Evolutionary conservation across 768 basidiomycete species (phyloP), one percentile per base, ranked within the genome.

Genomic region (Amanita pallidorosea): DNA sequence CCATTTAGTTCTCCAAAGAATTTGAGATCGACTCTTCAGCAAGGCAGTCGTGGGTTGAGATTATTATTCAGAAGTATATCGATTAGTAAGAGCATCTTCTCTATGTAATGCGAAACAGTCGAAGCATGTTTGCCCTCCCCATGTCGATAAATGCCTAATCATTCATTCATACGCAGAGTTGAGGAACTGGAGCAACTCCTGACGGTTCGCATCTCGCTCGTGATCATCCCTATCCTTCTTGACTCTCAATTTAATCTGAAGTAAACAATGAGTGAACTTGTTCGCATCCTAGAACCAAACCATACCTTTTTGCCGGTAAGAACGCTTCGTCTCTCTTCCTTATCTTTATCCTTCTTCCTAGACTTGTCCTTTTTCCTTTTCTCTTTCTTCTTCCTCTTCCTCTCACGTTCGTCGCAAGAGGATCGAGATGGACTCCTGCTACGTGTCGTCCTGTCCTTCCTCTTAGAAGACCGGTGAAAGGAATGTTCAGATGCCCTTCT

Each of bases 281-380:
- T 17, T 33, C 45, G 15, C 22, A 35, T 15, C 51, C 29, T 5
- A 34, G 13, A 31, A 20, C 15, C 27, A 18, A 15, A 40, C 51
- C 47, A 18, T 22, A 76, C 79, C 76, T 79, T 81, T 58, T 81
- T 81, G 0, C 80, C 80, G 3, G 80, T 83, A 53, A 82, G 56
- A 25, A 79, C 65, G 55, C 80, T 82, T 18, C 79, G 66, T 41
- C 71, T 65, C 51, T 77, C 77, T 13, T 74, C 73, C 52, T 67
- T 66, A 35, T 68, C 67, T 45, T 63, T 70, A 25, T 57, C 59
- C 62, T 52, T 61, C 34, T 62, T 31, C 11, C 64, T 67, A 35
- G 62, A 56, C 45, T 53, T 66, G 36, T 68, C 67, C 45, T 63
- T 57, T 27, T 27, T 58, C 62, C 46, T 61, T 33, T 62, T 23